A percentile compares a stretch with the other conserved stretches of the same genome.
Evolutionary conservation across 305 asterid species (phyloP).

Genomic region (Rubia peregrina): DNA sequence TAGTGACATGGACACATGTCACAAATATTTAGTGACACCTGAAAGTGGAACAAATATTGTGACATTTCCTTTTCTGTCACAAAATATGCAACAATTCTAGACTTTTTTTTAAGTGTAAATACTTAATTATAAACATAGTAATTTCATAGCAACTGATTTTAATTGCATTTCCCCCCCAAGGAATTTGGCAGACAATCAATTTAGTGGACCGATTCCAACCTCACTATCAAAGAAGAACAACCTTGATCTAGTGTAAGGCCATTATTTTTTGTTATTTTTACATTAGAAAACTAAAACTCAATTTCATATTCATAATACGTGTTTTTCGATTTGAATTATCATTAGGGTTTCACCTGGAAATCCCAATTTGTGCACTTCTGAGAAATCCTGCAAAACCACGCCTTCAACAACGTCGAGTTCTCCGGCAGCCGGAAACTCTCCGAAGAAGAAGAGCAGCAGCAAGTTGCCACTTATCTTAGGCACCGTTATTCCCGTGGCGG

Average conservation of each 20-base stretch:
- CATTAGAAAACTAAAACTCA: not conserved
- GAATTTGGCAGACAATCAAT: constrained; percentile 50
- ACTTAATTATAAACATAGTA: not conserved
- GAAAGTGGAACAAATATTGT: too few relatives aligned
- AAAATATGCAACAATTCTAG: too few relatives aligned
- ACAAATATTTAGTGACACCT: too few relatives aligned
- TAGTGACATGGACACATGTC: too few relatives aligned
- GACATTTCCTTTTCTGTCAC: too few relatives aligned
- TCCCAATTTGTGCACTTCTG: not conserved
- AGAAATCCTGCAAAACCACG: constrained; percentile 2
- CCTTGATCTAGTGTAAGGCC: constrained; percentile 37
- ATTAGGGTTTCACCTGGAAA: not conserved
- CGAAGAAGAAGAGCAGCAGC: constrained; percentile 11
- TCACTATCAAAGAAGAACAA: constrained; percentile 39
- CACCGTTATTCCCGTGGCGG: constrained; percentile 22
- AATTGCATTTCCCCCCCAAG: constrained; percentile 30
- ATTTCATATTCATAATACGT: not conserved
- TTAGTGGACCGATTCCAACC: constrained; percentile 50
- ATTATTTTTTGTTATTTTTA: too few relatives aligned
- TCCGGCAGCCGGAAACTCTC: not conserved
- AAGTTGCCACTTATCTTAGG: constrained; percentile 27
- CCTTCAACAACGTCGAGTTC: not conserved
- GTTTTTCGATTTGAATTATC: not conserved
- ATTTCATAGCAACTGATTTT: not conserved
- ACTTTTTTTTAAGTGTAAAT: too few relatives aligned